Conservation (phyloP, 1,284 basidiomycete species). For the Tylopilus sp. region DNA sequence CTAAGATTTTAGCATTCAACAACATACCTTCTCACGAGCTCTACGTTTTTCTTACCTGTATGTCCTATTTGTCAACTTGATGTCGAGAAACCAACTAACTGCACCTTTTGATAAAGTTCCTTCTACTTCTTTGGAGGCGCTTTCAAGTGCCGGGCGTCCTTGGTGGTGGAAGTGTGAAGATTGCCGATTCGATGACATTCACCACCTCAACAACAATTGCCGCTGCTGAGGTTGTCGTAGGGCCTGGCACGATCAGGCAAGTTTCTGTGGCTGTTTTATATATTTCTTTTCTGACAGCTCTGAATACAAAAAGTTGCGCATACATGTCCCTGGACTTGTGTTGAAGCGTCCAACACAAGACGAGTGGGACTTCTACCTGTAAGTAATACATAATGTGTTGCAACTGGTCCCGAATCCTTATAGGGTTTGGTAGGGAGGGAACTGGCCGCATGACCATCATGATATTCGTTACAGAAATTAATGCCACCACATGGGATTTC, state of each 20-base stretch:
- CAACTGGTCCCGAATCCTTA: neutral
- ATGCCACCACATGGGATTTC: slow-evolving; percentile 57
- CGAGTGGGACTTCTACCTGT: slow-evolving; percentile 49
- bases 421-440: slow-evolving; percentile 49
- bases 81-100: neutral
- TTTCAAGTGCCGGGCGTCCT: slow-evolving; percentile 54
- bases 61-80: slow-evolving; percentile 22
- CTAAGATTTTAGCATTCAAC: slow-evolving; percentile 58
- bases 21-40: slow-evolving; percentile 59
- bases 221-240: slow-evolving; percentile 65
- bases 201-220: slow-evolving; percentile 62
- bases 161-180: slow-evolving; percentile 70
- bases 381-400: slow-evolving; percentile 14
- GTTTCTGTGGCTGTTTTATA: neutral
- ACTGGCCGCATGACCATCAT: slow-evolving; percentile 54
- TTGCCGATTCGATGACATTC: slow-evolving; percentile 69
- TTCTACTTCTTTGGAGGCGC: slow-evolving; percentile 57
- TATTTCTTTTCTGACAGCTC: slow-evolving; percentile 45
- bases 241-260: slow-evolving; percentile 66
- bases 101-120: slow-evolving; percentile 32
- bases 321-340: slow-evolving; percentile 50
- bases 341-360: slow-evolving; percentile 63
- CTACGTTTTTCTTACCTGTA: slow-evolving; percentile 64
- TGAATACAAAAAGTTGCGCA: slow-evolving; percentile 59
- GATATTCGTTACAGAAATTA: slow-evolving; percentile 49